Conservation (phyloP, 805 yeast genomes). For the Candida silvatica region DNA sequence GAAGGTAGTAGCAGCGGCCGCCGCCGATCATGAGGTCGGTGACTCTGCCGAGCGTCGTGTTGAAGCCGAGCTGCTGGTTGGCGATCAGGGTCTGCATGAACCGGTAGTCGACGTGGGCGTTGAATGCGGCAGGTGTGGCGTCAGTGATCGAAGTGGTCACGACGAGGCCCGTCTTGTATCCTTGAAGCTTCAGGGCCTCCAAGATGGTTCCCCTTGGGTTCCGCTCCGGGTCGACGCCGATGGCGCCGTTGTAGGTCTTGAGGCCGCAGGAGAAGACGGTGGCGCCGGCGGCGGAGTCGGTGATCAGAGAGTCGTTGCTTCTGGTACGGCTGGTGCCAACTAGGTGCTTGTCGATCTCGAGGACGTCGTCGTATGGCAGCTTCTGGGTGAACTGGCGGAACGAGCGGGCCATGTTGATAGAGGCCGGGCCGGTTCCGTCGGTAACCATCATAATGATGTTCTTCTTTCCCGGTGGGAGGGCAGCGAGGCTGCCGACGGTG, state of each 20-base stretch:
- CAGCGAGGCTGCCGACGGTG: no score
- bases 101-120: constrained; percentile 70
- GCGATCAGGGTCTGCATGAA: constrained; percentile 81
- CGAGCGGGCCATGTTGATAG: constrained; percentile 70
- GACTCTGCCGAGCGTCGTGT: constrained; percentile 60
- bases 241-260: constrained; percentile 85
- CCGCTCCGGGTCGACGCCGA: constrained; percentile 65
- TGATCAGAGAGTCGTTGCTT: constrained; percentile 66
- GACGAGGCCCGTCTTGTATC: constrained; percentile 81
- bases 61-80: constrained; percentile 74
- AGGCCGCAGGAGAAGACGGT: constrained; percentile 84
- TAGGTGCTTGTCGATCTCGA: constrained; percentile 58
- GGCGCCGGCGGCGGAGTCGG: constrained; percentile 97
- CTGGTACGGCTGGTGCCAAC: constrained; percentile 83
- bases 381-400: constrained; percentile 55
- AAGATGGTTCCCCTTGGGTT: constrained; percentile 82
- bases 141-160: constrained; percentile 91
- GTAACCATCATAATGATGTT: constrained; percentile 84
- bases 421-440: constrained; percentile 95
- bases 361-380: constrained; percentile 44
- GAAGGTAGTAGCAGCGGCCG: constrained; percentile 78
- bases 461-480: constrained; percentile 46
- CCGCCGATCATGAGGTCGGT: constrained; percentile 89
- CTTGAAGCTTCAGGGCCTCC: constrained; percentile 78
- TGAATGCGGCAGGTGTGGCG: constrained; percentile 91